Evolutionary conservation across 1,284 basidiomycete species (phyloP).

Genomic region (Lignosus rhinocerotis): DNA sequence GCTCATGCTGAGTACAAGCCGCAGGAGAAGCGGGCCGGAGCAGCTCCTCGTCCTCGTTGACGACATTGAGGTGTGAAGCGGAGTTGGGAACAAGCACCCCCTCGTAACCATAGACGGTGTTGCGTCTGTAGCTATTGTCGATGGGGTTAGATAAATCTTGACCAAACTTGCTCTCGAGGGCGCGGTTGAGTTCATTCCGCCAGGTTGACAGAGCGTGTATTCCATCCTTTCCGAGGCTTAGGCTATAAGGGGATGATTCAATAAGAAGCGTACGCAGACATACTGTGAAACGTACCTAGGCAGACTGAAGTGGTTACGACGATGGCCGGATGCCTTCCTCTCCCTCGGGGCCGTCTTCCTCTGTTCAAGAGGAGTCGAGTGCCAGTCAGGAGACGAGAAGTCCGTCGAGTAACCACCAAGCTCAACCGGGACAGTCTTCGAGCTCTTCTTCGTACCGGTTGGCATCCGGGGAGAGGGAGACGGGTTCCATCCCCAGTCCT

Average conservation of each 20-base stretch:
- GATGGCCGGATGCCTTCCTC: constrained; percentile 52
- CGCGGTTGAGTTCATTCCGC: constrained; percentile 51
- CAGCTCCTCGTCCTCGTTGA: constrained; percentile 41
- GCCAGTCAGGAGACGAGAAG: constrained; percentile 54
- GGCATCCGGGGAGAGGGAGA: constrained; percentile 41
- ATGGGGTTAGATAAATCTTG: constrained; percentile 40
- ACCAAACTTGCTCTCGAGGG: constrained; percentile 43
- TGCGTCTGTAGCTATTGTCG: constrained; percentile 42
- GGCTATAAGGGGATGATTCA: constrained; percentile 38
- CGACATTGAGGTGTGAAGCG: constrained; percentile 36
- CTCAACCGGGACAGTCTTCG: constrained; percentile 27
- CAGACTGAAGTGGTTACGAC: constrained; percentile 61
- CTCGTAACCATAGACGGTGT: constrained; percentile 45
- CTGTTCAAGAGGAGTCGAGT: constrained; percentile 53
- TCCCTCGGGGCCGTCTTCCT: constrained; percentile 28
- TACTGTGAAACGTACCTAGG: constrained; percentile 48
- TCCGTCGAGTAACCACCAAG: constrained; percentile 38
- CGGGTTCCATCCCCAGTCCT: constrained; percentile 43
- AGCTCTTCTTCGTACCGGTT: constrained; percentile 28
- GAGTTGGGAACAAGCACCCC: constrained; percentile 34
- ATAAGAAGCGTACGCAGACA: not conserved
- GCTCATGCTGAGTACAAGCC: constrained; percentile 5
- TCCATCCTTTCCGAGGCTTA: constrained; percentile 64
- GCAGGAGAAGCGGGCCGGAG: constrained; percentile 23
- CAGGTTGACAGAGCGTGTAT: constrained; percentile 48